Evolutionary conservation across 768 basidiomycete genomes (phyloP).

Genomic region (Dendrothele bispora): DNA sequence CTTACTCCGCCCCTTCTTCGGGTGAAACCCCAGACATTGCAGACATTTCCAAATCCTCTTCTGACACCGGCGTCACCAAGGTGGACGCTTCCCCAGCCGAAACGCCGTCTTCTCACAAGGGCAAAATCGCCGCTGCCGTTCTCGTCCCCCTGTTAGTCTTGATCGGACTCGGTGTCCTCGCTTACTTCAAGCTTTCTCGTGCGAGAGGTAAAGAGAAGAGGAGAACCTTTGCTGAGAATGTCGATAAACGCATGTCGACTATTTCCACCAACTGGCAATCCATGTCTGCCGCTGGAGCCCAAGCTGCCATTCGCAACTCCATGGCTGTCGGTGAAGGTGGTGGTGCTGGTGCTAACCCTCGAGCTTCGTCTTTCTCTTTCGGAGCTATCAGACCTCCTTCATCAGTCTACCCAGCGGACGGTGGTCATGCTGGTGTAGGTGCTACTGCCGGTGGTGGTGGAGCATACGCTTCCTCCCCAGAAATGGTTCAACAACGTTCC

Average conservation of each 20-base stretch:
- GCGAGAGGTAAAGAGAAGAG: constrained; percentile 48
- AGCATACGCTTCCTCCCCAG: constrained; percentile 1
- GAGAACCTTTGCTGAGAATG: constrained; percentile 57
- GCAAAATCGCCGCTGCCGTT: constrained; percentile 64
- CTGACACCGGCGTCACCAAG: constrained; percentile 33
- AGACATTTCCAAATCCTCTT: constrained; percentile 33
- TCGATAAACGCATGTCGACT: constrained; percentile 85
- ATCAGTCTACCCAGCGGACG: constrained; percentile 24
- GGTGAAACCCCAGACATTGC: constrained; percentile 41
- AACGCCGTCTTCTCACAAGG: constrained; percentile 36
- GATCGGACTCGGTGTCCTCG: constrained; percentile 38
- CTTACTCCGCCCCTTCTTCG: constrained; percentile 44
- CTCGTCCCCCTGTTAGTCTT: constrained; percentile 64
- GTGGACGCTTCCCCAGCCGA: constrained; percentile 38
- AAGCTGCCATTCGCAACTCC: constrained; percentile 69
- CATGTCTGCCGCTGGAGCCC: constrained; percentile 67
- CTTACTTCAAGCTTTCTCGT: constrained; percentile 58
- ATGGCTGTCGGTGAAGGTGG: constrained; percentile 46
- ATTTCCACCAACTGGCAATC: constrained; percentile 79
- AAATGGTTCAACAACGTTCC: constrained; percentile 1
- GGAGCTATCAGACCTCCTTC: constrained; percentile 52
- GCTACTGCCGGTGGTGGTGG: constrained; percentile 20
- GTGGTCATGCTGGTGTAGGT: constrained; percentile 41
- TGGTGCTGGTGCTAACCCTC: too few relatives aligned
- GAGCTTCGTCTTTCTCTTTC: constrained; percentile 55